Base-by-base conservation (phyloP, 2,329 filamentous ascomycete genomes). In the Sclerotinia sclerotiorum region DNA sequence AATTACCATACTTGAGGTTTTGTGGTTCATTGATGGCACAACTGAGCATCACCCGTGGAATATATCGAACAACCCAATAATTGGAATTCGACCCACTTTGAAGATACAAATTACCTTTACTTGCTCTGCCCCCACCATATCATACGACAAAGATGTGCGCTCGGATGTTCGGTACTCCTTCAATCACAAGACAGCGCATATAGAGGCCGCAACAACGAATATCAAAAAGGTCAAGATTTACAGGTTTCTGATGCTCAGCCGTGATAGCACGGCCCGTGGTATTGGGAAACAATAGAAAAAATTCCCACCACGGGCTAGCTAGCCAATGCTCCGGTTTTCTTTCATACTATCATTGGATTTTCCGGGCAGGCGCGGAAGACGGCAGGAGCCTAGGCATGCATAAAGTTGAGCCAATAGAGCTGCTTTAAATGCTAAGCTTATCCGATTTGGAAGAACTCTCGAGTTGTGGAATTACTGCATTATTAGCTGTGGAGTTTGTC, bases 121-220 rank as follows among this genome's bases (percentile, higher is more conserved):
- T 10, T 27, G 21, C 32, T 39, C 51, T 39, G 32, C 46, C 46
- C n/a, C 46, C 32, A 63, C 48, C 21, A 51, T 62, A 21, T 35
- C 29, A 39, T 27, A 62, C 46, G 44, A 62, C 29, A 24, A 27
- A 17, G 8, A 39, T 19, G 27, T 27, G 21, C 7, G 58, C 58
- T 51, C 46, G 29, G 29, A 24, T 51, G 29, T 10, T 24, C n/a
- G 46, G 8, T 62, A 39, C 5, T 27, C 24, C 19, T 11, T 44
- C 29, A 13, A 62, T 62, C 46, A 51, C 44, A 62, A 24, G 46
- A 62, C 13, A 39, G 46, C 32, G 58, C 32, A 51, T 51, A 13
- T 39, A 39, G 13, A 35, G 29, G 29, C 58, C 21, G 44, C 58
- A 61, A 17, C 11, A 35, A 21, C 46, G 8, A 62, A 17, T 15